phyloP scores from a whole-genome alignment of 306 rosid species.

The Alnus glutinosa region DNA sequence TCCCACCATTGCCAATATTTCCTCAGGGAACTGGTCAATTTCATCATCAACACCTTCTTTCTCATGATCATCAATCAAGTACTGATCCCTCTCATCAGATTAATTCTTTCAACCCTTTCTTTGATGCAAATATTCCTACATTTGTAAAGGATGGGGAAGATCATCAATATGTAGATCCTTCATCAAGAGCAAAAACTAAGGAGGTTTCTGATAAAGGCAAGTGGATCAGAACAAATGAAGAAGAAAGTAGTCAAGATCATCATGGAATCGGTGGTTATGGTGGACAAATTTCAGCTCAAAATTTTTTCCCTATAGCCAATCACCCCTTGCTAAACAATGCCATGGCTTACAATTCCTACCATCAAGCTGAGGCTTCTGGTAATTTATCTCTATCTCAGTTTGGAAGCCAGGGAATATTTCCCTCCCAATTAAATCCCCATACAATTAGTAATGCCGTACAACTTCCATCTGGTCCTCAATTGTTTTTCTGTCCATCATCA shows the following conservation, averaged over 20 bases:
- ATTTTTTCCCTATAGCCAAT: conserved; percentile 45
- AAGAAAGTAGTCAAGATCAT: neutral
- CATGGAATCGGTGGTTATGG: conserved; percentile 19
- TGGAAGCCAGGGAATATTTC: conserved; percentile 57
- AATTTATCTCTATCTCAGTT: conserved; percentile 57
- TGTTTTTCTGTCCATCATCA: conserved; percentile 47
- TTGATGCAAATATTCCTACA: conserved; percentile 26
- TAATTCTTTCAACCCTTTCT: conserved; percentile 30
- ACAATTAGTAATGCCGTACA: too few species aligned
- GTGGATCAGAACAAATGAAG: conserved; percentile 46
- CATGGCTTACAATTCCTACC: conserved; percentile 35
- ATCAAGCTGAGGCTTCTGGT: conserved; percentile 46
- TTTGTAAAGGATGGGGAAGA: conserved; percentile 21
- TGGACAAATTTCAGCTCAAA: conserved; percentile 48
- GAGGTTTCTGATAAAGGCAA: conserved; percentile 44
- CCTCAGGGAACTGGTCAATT: conserved; percentile 62
- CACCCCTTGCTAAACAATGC: conserved; percentile 42
- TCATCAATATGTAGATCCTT: conserved; percentile 31
- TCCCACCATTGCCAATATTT: conserved; percentile 68
- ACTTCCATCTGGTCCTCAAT: conserved; percentile 21
- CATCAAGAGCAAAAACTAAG: conserved; percentile 19
- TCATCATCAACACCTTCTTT: conserved; percentile 44
- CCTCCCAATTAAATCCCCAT: conserved; percentile 34
- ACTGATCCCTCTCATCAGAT: neutral
- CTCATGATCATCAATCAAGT: conserved; percentile 22